phyloP scores from a whole-genome alignment of 805 yeast species.

The Candida sakaeoensis region DNA sequence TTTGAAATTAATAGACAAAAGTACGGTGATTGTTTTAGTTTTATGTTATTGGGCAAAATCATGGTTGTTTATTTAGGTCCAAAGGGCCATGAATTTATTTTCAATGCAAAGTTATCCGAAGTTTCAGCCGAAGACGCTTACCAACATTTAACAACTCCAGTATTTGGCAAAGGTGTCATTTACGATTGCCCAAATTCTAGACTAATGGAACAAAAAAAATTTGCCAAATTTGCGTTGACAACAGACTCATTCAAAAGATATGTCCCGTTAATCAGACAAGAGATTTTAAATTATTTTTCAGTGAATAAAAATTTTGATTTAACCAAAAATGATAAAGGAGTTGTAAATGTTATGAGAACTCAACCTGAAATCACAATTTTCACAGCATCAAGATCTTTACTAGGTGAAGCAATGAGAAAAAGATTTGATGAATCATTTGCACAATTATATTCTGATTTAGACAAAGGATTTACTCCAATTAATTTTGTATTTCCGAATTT shows the following conservation, averaged over 20 bases:
- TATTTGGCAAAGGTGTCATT: conserved; percentile 94
- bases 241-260: conserved; percentile 77
- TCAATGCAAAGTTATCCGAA: conserved; percentile 83
- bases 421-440: conserved; percentile 83
- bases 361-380: conserved; percentile 96
- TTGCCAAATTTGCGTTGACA: conserved; percentile 86
- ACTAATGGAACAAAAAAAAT: conserved; percentile 97
- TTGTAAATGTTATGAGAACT: conserved; percentile 66
- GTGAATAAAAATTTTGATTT: conserved; percentile 47
- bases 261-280: conserved; percentile 85
- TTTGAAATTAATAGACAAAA: conserved; percentile 73
- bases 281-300: conserved; percentile 63
- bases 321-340: conserved; percentile 38
- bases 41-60: conserved; percentile 80
- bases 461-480: conserved; percentile 93
- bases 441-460: conserved; percentile 80
- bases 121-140: conserved; percentile 97
- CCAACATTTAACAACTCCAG: conserved; percentile 97
- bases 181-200: conserved; percentile 93
- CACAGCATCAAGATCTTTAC: conserved; percentile 88
- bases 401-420: conserved; percentile 88
- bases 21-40: conserved; percentile 92
- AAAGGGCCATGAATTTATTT: conserved; percentile 93
- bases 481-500: conserved; percentile 94
- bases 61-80: conserved; percentile 98